A percentile compares a stretch with the other conserved stretches of the same genome.
Conservation (phyloP, 768 basidiomycete genomes). For the Mycena galopus region DNA sequence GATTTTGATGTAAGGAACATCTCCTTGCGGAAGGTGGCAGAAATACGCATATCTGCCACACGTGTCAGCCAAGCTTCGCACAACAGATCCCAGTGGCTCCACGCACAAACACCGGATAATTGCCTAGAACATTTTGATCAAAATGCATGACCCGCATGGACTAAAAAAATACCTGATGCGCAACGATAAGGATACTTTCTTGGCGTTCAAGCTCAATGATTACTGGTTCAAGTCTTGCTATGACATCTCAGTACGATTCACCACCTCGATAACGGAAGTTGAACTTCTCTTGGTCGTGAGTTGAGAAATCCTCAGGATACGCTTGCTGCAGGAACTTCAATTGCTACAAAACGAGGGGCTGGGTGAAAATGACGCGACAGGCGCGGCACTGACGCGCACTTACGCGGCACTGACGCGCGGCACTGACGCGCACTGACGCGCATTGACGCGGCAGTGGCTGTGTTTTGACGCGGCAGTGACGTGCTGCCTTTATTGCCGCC, state of each 20-base stretch:
- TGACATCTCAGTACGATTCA: conserved; percentile 98
- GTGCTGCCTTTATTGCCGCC: too few relatives aligned
- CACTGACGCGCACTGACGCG: too few relatives aligned
- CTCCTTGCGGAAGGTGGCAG: conserved; percentile 89
- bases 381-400: too few relatives aligned
- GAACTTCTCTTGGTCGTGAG: conserved; percentile 98
- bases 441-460: too few relatives aligned
- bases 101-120: too few relatives aligned
- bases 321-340: conserved; percentile 66
- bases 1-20: conserved; percentile 98
- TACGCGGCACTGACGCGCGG: too few relatives aligned
- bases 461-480: too few relatives aligned
- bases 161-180: conserved; percentile 71
- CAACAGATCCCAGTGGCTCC: too few relatives aligned
- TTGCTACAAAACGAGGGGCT: neutral
- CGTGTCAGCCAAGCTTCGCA: neutral
- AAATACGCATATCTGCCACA: conserved; percentile 92
- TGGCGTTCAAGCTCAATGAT: conserved; percentile 99
- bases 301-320: conserved; percentile 98
- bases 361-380: conserved; percentile 35
- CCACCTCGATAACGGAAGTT: conserved; percentile 98
- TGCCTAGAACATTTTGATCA: too few relatives aligned
- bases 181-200: conserved; percentile 95
- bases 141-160: too few relatives aligned
- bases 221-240: conserved; percentile 93